These are phyloP conservation scores for Ilyonectria destructans DNA, from an alignment of 2,329 filamentous ascomycete species.

Conservation along the genomic window DNA sequence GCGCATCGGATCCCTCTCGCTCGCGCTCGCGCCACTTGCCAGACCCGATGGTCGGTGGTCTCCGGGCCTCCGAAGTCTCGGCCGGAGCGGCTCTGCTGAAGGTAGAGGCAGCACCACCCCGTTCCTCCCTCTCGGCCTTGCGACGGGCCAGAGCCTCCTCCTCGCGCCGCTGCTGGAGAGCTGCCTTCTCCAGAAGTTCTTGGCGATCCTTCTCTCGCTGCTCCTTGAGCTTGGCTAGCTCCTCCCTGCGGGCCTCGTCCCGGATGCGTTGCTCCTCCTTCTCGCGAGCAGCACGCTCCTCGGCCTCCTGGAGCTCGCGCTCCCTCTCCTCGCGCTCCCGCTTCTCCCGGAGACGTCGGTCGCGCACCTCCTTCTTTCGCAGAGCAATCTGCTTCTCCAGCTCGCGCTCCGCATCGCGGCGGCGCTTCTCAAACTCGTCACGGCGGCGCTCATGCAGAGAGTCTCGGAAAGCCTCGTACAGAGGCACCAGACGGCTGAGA, in stretches of 20 bases:
- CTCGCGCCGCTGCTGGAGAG: conserved; percentile 85
- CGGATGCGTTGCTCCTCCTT: conserved; percentile 87
- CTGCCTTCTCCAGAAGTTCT: conserved; percentile 76
- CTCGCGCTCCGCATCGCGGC: conserved; percentile 92
- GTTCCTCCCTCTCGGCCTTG: conserved; percentile 77
- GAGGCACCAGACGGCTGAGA: conserved; percentile 85
- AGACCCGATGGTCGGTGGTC: conserved; percentile 53
- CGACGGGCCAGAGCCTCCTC: conserved; percentile 88
- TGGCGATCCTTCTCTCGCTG: conserved; percentile 78
- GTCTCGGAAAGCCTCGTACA: conserved; percentile 87
- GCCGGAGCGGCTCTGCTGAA: conserved; percentile 47
- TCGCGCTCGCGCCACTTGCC: conserved; percentile 64
- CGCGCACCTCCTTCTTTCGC: conserved; percentile 90
- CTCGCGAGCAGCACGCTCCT: conserved; percentile 85
- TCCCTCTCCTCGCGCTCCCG: conserved; percentile 89
- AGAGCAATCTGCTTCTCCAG: conserved; percentile 91
- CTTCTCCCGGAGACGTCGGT: conserved; percentile 87
- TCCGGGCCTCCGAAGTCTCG: conserved; percentile 52
- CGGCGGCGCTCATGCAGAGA: conserved; percentile 89
- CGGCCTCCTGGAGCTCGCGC: conserved; percentile 83
- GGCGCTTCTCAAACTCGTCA: conserved; percentile 96
- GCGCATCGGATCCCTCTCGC: conserved; percentile 48
- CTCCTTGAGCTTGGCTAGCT: conserved; percentile 78
- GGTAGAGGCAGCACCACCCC: conserved; percentile 39
- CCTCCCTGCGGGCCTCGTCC: conserved; percentile 85